Evolutionary conservation across 176 grass and related monocot species (phyloP), one percentile per base, ranked within the genome.

Genomic region (Panicum miliaceum): DNA sequence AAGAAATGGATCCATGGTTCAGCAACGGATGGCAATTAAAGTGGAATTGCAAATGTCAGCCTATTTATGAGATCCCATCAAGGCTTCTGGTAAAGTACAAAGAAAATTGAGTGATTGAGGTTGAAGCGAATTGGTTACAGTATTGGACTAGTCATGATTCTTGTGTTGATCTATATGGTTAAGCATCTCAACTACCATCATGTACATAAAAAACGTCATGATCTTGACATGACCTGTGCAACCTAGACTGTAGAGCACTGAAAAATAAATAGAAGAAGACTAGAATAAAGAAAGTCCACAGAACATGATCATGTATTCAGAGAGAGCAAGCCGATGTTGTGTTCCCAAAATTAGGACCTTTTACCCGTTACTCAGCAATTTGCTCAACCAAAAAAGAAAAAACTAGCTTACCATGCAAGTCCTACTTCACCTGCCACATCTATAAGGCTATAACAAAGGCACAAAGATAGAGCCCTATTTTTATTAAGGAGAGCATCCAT

Each of bases 171-270:
- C 62, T 85, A 22, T 89, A 80, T 36, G 78, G 89, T 91, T 90
- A 77, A 88, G 69, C 85, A 84, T 82, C 79, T 73, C 85, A 84
- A 75, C 70, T 85, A 76, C 81, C 57, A 84, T 81, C 77, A 69
- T 92, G 86, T 81, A 81, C 91, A 85, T 84, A 81, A 80, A 72
- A 81, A 87, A 83, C 51, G 67, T 63, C 83, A 93, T 85, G 70
- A 89, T 97, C 91, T 93, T 97, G 86, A 87, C 94, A 93, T 97
- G 91, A 43, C 80, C 62, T 52, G 26, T 71, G 36, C 19, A 40
- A 56, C 57, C 36, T 29, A 86, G 46, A 82, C 38, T 66, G 56
- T 29, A 78, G 37, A 77, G 29, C 67, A 84, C n/a, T 43, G 26
- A 8, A 85, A 83, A 76, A 76, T 35, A 82, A 68, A 56, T 41